Base-by-base conservation (phyloP, 352 stramenopile genomes). In the Elongisporangium senticosum region DNA sequence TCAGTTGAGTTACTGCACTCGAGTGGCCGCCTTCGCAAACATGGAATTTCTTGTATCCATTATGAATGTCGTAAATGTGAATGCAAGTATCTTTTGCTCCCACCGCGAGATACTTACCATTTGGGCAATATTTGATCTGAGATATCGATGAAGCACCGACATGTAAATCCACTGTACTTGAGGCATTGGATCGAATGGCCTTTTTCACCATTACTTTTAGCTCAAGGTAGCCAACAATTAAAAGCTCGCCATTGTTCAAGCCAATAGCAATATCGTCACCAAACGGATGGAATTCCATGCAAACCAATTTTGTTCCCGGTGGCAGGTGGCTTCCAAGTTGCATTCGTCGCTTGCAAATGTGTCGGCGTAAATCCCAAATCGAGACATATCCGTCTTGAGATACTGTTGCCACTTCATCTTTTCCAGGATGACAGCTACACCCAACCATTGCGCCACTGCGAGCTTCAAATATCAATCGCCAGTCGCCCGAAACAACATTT, bases 1-100 rank as follows among this genome's bases (percentile, higher is more conserved):
- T 95, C 39, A 98, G 70, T 61, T 95, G 79, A 1, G 72, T 75
- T 43, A 96, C 71, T 49, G 71, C 75, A 28, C 85, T 89, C 48
- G 93, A 87, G 69, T 97, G 87, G 17, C 89, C 33, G 33, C 33
- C 81, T 65, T 89, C 79, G 40, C 78, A 89, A 13, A 87, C 68
- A 58, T 81, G 68, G 8, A 89, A 47, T 22, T 75, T 78, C 61
- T 82, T 86, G 69, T 87, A 89, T 10, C 59, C 61, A 7, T 77
- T 74, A 2, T 26, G 17, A 13, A 77, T 59, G 26, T 86, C 73
- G 47, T 74, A 86, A 13, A 90, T 67, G 56, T 88, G 85, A 50
- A 89, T 68, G 47, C 76, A 86, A 11, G 80, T 86, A 51, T 90
- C 81, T 57, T 78, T 83, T 20, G 67, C 65, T 0, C 74, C 77